Percentiles rank a stretch among this genome's conserved stretches.
phyloP scores from a whole-genome alignment of 257 asterid species.

The Paraleonurus japonicus region DNA sequence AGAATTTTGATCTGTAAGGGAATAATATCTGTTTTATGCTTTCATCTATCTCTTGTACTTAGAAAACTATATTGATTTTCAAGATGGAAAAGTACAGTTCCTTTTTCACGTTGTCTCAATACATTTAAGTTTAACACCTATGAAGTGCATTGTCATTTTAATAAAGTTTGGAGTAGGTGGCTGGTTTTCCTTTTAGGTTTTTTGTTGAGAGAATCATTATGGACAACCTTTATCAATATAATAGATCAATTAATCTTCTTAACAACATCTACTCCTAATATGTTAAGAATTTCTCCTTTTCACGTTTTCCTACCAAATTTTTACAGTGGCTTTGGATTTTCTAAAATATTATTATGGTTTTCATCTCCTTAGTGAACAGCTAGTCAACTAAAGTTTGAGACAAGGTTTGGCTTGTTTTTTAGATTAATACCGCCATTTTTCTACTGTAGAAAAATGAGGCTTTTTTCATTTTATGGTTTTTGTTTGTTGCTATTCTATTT shows the following conservation, averaged over 20 bases:
- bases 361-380: neutral
- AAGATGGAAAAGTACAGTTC: neutral
- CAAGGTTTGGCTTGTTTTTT: neutral
- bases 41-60: constrained; percentile 22
- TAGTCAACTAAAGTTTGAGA: neutral
- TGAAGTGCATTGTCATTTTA: neutral
- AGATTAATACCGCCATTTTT: constrained; percentile 1
- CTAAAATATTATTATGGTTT: neutral
- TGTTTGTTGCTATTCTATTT: neutral
- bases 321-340: neutral
- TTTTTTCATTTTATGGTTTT: neutral
- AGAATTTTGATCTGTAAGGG: constrained; percentile 95
- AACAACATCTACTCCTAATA: neutral
- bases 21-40: constrained; percentile 21
- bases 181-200: constrained; percentile 12
- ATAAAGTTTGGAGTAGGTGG: neutral
- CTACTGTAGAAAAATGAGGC: constrained; percentile 7
- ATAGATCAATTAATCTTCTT: neutral
- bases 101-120: neutral
- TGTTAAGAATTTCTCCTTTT: neutral
- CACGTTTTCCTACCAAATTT: neutral
- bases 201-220: neutral
- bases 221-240: neutral
- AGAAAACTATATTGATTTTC: neutral
- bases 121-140: neutral